phyloP scores from a whole-genome alignment of 371 early-diverging fungal species.

The Actinomortierella wolfii region DNA sequence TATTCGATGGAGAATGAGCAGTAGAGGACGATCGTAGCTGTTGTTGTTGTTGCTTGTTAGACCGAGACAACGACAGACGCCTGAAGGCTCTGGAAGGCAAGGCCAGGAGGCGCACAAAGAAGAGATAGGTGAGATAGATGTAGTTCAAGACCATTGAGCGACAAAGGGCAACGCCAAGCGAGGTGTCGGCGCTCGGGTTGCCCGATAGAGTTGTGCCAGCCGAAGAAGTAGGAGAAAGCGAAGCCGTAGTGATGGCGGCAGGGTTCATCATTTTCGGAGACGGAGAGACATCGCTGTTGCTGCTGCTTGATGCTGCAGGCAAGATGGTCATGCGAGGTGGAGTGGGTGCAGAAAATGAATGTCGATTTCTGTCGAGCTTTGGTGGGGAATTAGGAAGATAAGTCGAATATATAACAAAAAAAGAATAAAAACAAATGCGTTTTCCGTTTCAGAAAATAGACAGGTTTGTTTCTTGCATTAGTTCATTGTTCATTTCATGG shows the following conservation, averaged over 20 bases:
- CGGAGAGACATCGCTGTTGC: slow-evolving; percentile 1
- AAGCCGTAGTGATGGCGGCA: background rate
- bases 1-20: too few species aligned
- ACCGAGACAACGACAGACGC: slow-evolving; percentile 6
- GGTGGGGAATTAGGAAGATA: too few species aligned
- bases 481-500: too few species aligned
- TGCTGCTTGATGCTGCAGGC: background rate
- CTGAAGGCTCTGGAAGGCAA: slow-evolving; percentile 19
- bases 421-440: too few species aligned
- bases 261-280: slow-evolving; percentile 5
- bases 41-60: background rate
- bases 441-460: too few species aligned
- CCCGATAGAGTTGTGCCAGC: background rate
- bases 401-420: too few species aligned
- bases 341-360: background rate
- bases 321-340: background rate
- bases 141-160: slow-evolving; percentile 39
- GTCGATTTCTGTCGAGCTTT: background rate
- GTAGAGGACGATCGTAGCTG: background rate
- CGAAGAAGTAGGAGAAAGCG: slow-evolving; percentile 1
- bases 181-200: background rate
- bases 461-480: too few species aligned
- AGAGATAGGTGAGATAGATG: slow-evolving; percentile 37
- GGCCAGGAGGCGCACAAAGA: slow-evolving; percentile 20
- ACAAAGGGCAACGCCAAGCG: slow-evolving; percentile 28